These are phyloP conservation scores for Digitaria exilis DNA, from an alignment of 202 grass and related monocot species.

Conservation along the genomic window DNA sequence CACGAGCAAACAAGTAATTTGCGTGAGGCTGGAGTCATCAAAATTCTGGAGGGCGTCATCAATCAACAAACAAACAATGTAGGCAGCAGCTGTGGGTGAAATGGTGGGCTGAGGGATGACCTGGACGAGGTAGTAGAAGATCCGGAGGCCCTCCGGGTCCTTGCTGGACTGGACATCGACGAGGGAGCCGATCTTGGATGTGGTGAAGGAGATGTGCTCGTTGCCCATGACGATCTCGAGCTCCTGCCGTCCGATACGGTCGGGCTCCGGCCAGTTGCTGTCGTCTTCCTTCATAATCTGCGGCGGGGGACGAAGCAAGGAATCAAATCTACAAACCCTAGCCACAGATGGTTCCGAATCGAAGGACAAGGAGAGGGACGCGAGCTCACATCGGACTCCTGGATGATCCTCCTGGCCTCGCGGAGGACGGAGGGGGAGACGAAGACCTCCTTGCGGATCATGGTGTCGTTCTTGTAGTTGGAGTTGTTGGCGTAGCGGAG, in stretches of 20 bases:
- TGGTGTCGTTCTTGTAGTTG: conserved; percentile 99
- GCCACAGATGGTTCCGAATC: background rate
- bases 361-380: no score
- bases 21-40: background rate
- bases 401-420: conserved; percentile 87
- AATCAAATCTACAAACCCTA: background rate
- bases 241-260: conserved; percentile 91
- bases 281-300: conserved; percentile 99
- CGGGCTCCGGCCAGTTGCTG: conserved; percentile 91
- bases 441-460: conserved; percentile 99
- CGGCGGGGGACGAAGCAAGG: background rate
- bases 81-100: background rate
- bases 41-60: background rate
- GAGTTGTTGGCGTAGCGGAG: conserved; percentile 99
- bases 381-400: conserved; percentile 64
- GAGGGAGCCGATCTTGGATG: conserved; percentile 91
- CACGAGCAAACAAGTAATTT: no score
- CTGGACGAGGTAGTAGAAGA: conserved; percentile 98
- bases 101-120: conserved; percentile 18
- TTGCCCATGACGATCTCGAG: conserved; percentile 95
- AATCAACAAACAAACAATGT: background rate
- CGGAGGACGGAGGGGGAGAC: conserved; percentile 83
- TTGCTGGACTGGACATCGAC: conserved; percentile 78
- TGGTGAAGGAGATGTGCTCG: conserved; percentile 95
- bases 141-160: conserved; percentile 81